Evolutionary conservation across 169 alveolate species (phyloP), one percentile per base, ranked within the genome.

Genomic region (Eimeria tenella): DNA sequence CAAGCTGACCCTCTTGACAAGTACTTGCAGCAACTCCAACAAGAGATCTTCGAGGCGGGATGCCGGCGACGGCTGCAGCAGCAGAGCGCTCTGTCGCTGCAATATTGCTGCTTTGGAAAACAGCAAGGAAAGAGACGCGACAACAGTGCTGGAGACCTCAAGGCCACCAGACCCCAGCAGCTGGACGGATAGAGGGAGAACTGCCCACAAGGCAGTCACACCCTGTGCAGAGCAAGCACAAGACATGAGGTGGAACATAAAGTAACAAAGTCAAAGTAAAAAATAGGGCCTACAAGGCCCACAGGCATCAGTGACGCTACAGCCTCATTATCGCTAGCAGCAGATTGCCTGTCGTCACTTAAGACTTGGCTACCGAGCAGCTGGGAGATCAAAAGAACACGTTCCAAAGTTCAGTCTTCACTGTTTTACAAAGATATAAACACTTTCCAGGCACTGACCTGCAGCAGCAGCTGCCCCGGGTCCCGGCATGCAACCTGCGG

Each of bases 21-120:
- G 90, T 74, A 82, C 90, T 82, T 82, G 90, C 75, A 82, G 75
- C 71, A 82, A 25, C 90, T 82, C 75, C 77, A 82, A 56, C 62
- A 82, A 56, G n/a, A 82, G 49, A 25, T 74, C 5, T 50, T 82
- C 75, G 13, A 58, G 60, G 75, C 90, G 90, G 74, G 75, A 23
- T 11, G 90, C 10, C n/a, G 73, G 21, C 17, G 58, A 74, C 73
- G 90, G 77, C 90, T 82, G 90, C 75, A 23, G 60, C 74, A 82
- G 52, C 42, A 25, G 15, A 1, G 23, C 6, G 10, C 58, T 74
- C 19, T 82, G 90, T 8, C 90, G 74, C 60, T 60, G 73, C 75
- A 82, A 25, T 74, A 82, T n/a, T 17, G 77, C 73, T 15, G 75
- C 31, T 31, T 50, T 82, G 4, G 75, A 21, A 6, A 82, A 58